phyloP scores from a whole-genome alignment of 345 rosid genomes.

The Aquilaria malaccensis region DNA sequence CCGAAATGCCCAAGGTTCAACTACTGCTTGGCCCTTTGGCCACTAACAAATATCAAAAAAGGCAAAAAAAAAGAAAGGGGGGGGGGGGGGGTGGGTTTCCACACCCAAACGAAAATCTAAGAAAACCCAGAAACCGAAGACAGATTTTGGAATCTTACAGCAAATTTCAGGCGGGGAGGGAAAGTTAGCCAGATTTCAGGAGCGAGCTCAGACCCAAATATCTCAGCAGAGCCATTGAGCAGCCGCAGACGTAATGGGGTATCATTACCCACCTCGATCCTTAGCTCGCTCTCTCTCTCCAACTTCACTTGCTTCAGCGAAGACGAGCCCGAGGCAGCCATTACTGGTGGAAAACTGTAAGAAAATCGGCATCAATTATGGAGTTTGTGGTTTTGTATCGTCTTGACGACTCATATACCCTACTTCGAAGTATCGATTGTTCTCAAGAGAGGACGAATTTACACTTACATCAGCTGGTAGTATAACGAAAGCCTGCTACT shows the following conservation, averaged over 20 bases:
- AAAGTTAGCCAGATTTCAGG: conserved; percentile 80
- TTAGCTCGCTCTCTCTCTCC: conserved; percentile 81
- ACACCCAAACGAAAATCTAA: neutral
- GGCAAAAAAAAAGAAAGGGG: too few relatives aligned
- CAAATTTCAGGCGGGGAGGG: conserved; percentile 82
- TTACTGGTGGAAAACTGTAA: neutral
- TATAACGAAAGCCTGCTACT: too few relatives aligned
- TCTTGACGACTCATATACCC: too few relatives aligned
- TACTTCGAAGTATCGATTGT: too few relatives aligned
- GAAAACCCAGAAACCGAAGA: neutral
- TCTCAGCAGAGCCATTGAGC: conserved; percentile 81
- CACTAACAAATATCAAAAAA: neutral
- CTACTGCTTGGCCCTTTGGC: too few relatives aligned
- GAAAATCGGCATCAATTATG: too few relatives aligned
- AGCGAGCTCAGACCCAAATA: conserved; percentile 83
- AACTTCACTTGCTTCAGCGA: conserved; percentile 66
- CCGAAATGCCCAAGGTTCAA: too few relatives aligned
- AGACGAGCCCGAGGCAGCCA: conserved; percentile 28
- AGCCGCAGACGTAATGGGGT: conserved; percentile 65
- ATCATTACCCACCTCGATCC: conserved; percentile 79
- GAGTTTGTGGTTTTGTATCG: too few relatives aligned
- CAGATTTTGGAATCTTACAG: conserved; percentile 33
- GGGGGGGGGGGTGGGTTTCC: too few relatives aligned
- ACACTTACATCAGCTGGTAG: too few relatives aligned
- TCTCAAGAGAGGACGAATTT: too few relatives aligned